Percentiles rank a stretch among this genome's conserved stretches.
Conservation (phyloP, 257 asterid genomes). For the Solanum sitiens region DNA sequence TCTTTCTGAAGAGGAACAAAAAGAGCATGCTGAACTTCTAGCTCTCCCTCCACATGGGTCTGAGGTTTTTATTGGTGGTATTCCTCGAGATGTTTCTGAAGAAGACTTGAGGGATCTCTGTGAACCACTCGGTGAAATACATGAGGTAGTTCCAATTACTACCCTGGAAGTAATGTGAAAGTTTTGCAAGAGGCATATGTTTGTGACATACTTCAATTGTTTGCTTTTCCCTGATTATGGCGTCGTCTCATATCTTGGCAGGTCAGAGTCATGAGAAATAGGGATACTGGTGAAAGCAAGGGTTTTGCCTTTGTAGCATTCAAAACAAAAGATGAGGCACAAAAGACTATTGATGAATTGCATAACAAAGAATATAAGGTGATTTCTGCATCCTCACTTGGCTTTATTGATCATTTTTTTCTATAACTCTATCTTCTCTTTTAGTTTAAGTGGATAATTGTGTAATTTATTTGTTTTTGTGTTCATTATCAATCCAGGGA, state of each 20-base stretch:
- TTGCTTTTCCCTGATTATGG: not conserved
- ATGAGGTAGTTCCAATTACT: slow-evolving; percentile 46
- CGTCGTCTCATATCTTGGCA: slow-evolving; percentile 29
- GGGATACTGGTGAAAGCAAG: slow-evolving; percentile 94
- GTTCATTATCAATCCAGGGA: slow-evolving; percentile 51
- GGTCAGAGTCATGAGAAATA: slow-evolving; percentile 80
- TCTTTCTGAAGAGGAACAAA: slow-evolving; percentile 25
- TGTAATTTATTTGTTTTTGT: not conserved
- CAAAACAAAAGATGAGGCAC: slow-evolving; percentile 68
- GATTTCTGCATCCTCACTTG: not conserved
- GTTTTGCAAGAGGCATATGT: not conserved
- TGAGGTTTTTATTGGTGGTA: slow-evolving; percentile 90
- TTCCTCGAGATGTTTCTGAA: slow-evolving; percentile 70
- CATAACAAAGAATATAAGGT: slow-evolving; percentile 91
- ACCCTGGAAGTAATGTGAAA: not conserved
- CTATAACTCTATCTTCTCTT: not conserved
- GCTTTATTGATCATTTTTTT: not conserved
- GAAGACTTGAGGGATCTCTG: slow-evolving; percentile 76
- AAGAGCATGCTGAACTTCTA: slow-evolving; percentile 56
- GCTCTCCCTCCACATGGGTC: slow-evolving; percentile 92
- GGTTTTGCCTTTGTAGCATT: slow-evolving; percentile 97
- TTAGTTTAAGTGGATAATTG: slow-evolving; percentile 1
- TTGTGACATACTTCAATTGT: not conserved
- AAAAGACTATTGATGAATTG: slow-evolving; percentile 73
- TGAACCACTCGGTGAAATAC: slow-evolving; percentile 67